Percentiles rank a stretch among this genome's conserved stretches.
phyloP scores from a whole-genome alignment of 495 filamentous ascomycete genomes.

The Elasticomyces elasticus region DNA sequence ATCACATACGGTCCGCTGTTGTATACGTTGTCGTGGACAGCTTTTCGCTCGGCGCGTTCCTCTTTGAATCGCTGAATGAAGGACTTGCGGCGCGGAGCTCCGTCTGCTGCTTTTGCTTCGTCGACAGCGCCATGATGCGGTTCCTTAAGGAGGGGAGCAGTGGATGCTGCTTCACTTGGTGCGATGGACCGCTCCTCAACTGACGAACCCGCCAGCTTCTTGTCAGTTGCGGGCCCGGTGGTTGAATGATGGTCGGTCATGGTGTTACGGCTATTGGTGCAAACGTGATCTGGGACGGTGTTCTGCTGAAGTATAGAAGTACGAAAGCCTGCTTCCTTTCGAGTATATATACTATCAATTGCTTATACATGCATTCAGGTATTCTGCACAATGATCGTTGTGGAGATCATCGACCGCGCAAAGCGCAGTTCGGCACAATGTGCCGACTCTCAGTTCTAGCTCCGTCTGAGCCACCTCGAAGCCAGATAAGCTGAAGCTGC shows the following conservation, averaged over 20 bases:
- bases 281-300: background rate
- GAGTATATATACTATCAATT: background rate
- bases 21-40: background rate
- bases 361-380: too few relatives aligned
- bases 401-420: too few relatives aligned
- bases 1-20: background rate
- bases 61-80: conserved; percentile 1
- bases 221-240: background rate
- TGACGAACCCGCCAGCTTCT: background rate
- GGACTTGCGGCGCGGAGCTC: background rate
- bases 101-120: background rate
- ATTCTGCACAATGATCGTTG: too few relatives aligned
- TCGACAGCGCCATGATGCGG: background rate
- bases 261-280: too few relatives aligned
- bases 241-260: background rate
- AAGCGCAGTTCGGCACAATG: too few relatives aligned
- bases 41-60: background rate
- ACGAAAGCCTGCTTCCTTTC: background rate
- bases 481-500: too few relatives aligned
- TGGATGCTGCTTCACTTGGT: background rate
- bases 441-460: too few relatives aligned
- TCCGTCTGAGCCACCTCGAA: too few relatives aligned
- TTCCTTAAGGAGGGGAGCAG: background rate
- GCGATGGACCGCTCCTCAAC: conserved; percentile 1
- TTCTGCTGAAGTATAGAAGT: background rate